phyloP scores from a whole-genome alignment of 1,284 basidiomycete genomes.

The Pascua guehoae region DNA sequence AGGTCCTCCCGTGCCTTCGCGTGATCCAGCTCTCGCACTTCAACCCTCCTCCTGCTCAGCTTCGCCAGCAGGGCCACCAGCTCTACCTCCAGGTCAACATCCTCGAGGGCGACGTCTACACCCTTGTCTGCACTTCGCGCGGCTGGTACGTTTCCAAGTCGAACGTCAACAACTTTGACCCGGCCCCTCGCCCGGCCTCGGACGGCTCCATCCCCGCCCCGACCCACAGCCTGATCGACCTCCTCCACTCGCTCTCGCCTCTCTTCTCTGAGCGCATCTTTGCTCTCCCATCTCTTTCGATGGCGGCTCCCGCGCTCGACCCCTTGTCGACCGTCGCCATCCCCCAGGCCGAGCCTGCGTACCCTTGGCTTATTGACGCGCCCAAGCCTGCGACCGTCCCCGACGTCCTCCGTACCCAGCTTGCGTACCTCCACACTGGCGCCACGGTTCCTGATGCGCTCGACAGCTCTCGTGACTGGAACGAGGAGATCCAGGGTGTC shows the following conservation, averaged over 20 bases:
- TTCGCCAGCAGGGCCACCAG: slow-evolving; percentile 55
- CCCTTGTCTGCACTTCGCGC: slow-evolving; percentile 54
- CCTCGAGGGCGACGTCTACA: slow-evolving; percentile 56
- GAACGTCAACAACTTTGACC: slow-evolving; percentile 51
- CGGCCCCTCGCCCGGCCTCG: slow-evolving; percentile 41
- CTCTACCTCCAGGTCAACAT: slow-evolving; percentile 56
- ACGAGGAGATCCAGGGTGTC: slow-evolving; percentile 58
- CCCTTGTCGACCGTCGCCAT: slow-evolving; percentile 53
- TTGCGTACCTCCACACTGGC: slow-evolving; percentile 57
- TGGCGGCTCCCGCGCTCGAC: slow-evolving; percentile 37
- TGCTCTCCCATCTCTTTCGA: slow-evolving; percentile 37
- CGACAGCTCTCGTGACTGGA: slow-evolving; percentile 58
- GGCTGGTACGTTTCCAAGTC: slow-evolving; percentile 57
- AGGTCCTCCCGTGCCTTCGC: slow-evolving; percentile 47
- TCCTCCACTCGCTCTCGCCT: slow-evolving; percentile 53
- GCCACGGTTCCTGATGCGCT: slow-evolving; percentile 53
- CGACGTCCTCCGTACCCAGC: slow-evolving; percentile 56
- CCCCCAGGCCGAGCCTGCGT: slow-evolving; percentile 54
- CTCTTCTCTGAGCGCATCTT: slow-evolving; percentile 47
- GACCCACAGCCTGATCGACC: slow-evolving; percentile 55
- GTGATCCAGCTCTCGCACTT: slow-evolving; percentile 56
- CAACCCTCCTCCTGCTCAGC: slow-evolving; percentile 58
- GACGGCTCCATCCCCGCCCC: slow-evolving; percentile 32
- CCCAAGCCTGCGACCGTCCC: slow-evolving; percentile 46
- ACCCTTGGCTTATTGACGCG: slow-evolving; percentile 54